These are phyloP conservation scores for Helotiales sp. DNA, from an alignment of 2,329 filamentous ascomycete genomes.

Conservation along the genomic window DNA sequence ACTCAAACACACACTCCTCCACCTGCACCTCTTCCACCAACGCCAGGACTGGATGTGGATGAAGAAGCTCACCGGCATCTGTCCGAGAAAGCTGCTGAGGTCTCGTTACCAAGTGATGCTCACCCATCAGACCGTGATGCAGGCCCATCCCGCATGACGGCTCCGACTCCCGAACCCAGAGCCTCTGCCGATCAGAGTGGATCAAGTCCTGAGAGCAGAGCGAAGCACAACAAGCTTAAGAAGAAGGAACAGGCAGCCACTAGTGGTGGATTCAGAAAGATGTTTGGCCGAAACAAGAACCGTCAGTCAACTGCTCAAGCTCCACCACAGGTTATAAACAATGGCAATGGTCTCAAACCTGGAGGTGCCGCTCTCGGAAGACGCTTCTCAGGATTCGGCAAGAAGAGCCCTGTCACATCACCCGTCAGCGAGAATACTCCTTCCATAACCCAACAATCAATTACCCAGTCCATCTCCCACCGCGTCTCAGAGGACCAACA, in stretches of 20 bases:
- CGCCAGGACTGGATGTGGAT: slow-evolving; percentile 31
- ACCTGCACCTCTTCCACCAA: slow-evolving; percentile 35
- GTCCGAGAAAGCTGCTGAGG: slow-evolving; percentile 45
- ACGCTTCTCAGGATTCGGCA: slow-evolving; percentile 49
- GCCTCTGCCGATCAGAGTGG: slow-evolving; percentile 35
- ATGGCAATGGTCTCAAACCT: slow-evolving; percentile 42
- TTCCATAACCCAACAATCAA: slow-evolving; percentile 36
- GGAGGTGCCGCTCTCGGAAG: slow-evolving; percentile 42
- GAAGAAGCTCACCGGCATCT: slow-evolving; percentile 27
- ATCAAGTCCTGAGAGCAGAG: slow-evolving; percentile 52
- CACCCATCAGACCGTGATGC: slow-evolving; percentile 34
- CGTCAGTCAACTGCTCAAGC: slow-evolving; percentile 60
- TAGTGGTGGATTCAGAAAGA: slow-evolving; percentile 62
- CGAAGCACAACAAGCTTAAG: slow-evolving; percentile 58
- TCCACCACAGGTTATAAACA: slow-evolving; percentile 58
- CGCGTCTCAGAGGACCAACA: slow-evolving; percentile 38
- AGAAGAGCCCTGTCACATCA: slow-evolving; percentile 40
- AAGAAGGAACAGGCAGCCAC: slow-evolving; percentile 51
- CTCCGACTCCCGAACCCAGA: slow-evolving; percentile 34
- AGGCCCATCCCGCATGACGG: slow-evolving; percentile 26
- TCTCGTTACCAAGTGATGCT: slow-evolving; percentile 32
- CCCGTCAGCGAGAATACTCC: slow-evolving; percentile 28
- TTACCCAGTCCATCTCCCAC: slow-evolving; percentile 13
- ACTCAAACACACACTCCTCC: slow-evolving; percentile 30
- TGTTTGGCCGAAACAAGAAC: slow-evolving; percentile 69